Evolutionary conservation across 371 early-diverging fungal genomes (phyloP), one percentile per base, ranked within the genome.

Genomic region (Mucor indicus): DNA sequence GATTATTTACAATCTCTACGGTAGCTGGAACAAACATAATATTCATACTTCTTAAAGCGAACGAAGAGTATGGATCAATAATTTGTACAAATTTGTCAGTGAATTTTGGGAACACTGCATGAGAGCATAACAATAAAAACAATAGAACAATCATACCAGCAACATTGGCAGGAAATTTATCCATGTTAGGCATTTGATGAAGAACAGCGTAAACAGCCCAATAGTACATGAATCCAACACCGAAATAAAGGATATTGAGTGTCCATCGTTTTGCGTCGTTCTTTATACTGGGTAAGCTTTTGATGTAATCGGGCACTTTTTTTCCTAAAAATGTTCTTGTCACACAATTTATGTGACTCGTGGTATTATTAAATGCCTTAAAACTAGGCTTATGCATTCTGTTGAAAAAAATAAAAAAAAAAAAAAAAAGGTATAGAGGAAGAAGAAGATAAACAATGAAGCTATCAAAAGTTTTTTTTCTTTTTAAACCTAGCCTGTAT

Each of bases 21-120:
- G 57, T n/a, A 9, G 62, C 49, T 10, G 65, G 65, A 10, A 60
- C 50, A 43, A 65, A 61, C 61, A 65, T 57, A 24, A 65, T 48
- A 15, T 50, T 65, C 54, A 65, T 65, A 38, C 62, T 61, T 33
- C 38, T 17, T 9, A 61, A 35, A 20, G 53, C 54, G 48, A 65
- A 60, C 2, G 57, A 51, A 4, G 57, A 57, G 12, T 57, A 57
- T 8, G 65, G 61, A 35, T 60, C 61, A 12, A 65, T 20, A 12
- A 36, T 20, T 16, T 32, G 23, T 3, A 65, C 62, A 3, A 56
- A 22, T n/a, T 42, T 48, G 12, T 55, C 57, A 10, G 65, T 65
- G 3, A 17, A 11, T n/a, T 49, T 39, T 12, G 50, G 47, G 3
- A 47, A 44, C 2, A 57, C 17, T 2, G 48, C 16, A 39, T 40